These are phyloP conservation scores for Plasmodium gaboni DNA, from an alignment of 169 alveolate genomes.

Conservation along the genomic window DNA sequence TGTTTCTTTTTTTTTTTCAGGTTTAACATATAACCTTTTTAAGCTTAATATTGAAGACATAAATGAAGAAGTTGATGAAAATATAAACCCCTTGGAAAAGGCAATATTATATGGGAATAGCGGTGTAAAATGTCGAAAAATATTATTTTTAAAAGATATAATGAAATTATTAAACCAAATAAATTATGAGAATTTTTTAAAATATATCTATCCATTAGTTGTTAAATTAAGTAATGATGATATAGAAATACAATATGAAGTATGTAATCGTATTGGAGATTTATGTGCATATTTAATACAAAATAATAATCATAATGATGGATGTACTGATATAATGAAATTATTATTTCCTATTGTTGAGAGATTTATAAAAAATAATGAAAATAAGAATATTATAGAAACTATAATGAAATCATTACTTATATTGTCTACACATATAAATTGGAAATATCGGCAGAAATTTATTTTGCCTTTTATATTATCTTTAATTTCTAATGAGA, in stretches of 20 bases:
- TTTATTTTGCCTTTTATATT: conserved; percentile 53
- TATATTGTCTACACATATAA: conserved; percentile 67
- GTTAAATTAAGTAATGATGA: conserved; percentile 48
- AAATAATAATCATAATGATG: conserved; percentile 24
- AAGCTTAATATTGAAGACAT: conserved; percentile 36
- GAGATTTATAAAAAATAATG: conserved; percentile 26
- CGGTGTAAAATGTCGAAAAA: conserved; percentile 53
- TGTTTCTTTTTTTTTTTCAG: neutral
- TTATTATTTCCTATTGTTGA: conserved; percentile 54
- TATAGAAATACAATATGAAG: conserved; percentile 55
- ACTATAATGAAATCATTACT: conserved; percentile 46
- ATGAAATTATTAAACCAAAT: conserved; percentile 34
- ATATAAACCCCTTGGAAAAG: conserved; percentile 35
- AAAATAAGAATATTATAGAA: conserved; percentile 14
- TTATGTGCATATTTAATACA: conserved; percentile 71
- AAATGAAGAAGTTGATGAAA: conserved; percentile 50
- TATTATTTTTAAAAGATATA: conserved; percentile 48
- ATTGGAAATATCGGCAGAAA: conserved; percentile 18
- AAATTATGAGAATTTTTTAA: conserved; percentile 33
- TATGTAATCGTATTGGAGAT: conserved; percentile 59
- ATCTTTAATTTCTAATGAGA: conserved; percentile 13
- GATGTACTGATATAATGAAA: conserved; percentile 28
- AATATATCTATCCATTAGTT: conserved; percentile 45
- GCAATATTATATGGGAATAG: conserved; percentile 65
- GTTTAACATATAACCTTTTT: conserved; percentile 21